Evolutionary conservation across 2,329 filamentous ascomycete species (phyloP).

Genomic region (Ophioceras dolichostomum): DNA sequence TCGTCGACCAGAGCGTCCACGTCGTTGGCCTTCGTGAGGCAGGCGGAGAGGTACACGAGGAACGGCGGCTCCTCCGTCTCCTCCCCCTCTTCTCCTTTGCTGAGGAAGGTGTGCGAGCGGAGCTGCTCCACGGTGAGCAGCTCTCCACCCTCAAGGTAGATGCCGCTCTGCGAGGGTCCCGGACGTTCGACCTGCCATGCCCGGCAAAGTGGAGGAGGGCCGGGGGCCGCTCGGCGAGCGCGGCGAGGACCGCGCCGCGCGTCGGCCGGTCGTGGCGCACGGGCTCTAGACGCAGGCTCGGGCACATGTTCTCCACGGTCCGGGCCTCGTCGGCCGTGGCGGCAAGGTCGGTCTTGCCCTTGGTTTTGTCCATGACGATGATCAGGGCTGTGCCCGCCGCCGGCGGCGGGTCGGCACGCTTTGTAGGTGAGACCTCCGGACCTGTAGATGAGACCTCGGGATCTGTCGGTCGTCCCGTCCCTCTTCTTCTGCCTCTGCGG

Average conservation of each 20-base stretch:
- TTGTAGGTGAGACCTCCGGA: too few relatives aligned
- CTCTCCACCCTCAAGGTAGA: conserved; percentile 16
- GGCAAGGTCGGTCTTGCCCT: not conserved
- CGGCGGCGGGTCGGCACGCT: too few relatives aligned
- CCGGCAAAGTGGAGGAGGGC: conserved; percentile 27
- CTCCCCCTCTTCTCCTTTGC: not conserved
- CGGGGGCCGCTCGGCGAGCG: not conserved
- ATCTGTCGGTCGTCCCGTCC: too few relatives aligned
- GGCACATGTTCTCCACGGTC: not conserved
- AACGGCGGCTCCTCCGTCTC: conserved; percentile 13
- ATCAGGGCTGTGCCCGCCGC: too few relatives aligned
- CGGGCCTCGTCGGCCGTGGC: not conserved
- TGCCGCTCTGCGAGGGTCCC: conserved; percentile 17
- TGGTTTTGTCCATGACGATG: too few relatives aligned
- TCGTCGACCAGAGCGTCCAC: conserved; percentile 19
- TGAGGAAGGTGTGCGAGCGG: conserved; percentile 1
- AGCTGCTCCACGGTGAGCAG: conserved; percentile 2
- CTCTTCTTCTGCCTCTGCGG: too few relatives aligned
- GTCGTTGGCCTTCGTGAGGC: conserved; percentile 15
- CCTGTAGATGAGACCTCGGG: too few relatives aligned
- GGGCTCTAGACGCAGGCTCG: not conserved
- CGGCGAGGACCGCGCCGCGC: not conserved
- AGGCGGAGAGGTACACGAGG: conserved; percentile 26
- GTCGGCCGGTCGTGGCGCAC: not conserved
- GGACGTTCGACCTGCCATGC: conserved; percentile 16